Base-by-base conservation (phyloP, 106 monocot species). In the Dioscorea dumetorum region DNA sequence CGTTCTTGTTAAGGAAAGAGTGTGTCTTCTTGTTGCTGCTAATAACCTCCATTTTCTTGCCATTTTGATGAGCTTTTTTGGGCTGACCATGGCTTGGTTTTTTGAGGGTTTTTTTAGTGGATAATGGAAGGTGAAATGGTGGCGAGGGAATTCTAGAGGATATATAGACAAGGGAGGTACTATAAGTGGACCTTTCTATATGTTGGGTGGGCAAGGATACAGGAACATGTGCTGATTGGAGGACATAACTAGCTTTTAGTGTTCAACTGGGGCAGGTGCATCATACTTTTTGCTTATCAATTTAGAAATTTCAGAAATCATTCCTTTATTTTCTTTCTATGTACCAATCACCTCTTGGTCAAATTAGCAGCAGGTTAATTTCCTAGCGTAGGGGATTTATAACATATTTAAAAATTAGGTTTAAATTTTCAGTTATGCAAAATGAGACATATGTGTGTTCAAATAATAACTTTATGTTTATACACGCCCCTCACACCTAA, bases 21-120 rank as follows among this genome's bases (percentile, higher is more conserved):
- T 22, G 34, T 22, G 12, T 16, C 60, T 22, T 33, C 31, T 60
- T 57, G 1, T 17, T 5, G 24, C 41, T 8, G 21, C 69, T 8
- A 21, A 18, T 21, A 19, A 56, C 21, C 24, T 17, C 73, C 61
- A 76, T 24, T 70, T 76, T n/a, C 70, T 76, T 17, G 63, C 76
- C 63, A 76, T 76, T 22, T 33, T 48, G 3, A 62, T 21, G 48
- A 76, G 51, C 41, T 34, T 76, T 57, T 70, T 76, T 16, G 69
- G 21, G 35, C 16, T 76, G 48, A 73, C 20, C 73, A 73, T 68
- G 13, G 33, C 3, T n/a, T 67, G 21, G 49, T 12, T 22, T 67
- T 62, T 11, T 62, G 24, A 31, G 24, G 62, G 14, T 32, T 62
- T 0, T 62, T 0, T 11, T 51, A 51, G 4, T 51, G 51, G 12